Base-by-base conservation (phyloP, 768 basidiomycete genomes). In the Cystofilobasidium macerans region DNA sequence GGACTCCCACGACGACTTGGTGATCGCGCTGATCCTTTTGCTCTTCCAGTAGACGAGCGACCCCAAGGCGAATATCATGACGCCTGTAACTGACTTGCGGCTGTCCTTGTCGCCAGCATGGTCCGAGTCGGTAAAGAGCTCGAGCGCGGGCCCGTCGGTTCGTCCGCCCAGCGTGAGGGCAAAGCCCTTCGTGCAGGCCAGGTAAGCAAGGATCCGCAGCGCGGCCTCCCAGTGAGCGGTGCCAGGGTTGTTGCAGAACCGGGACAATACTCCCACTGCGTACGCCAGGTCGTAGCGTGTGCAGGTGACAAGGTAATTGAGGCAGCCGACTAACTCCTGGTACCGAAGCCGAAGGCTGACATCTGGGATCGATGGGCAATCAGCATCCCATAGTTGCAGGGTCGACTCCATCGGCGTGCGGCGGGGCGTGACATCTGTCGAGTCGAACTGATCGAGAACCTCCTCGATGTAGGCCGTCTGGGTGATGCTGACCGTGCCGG, bases 111-210 rank as follows among this genome's bases (percentile, higher is more conserved):
- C 62, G 38, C 62, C 62, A 28, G 62, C 62, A 26, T 36, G 54
- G 51, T 63, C 62, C 6, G 48, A 22, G 53, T 63, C 62, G 48
- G 30, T 54, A 28, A 40, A 63, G n/a, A 54, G 33, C 32, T 62
- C 45, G 4, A 62, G 47, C 20, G 26, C 2, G 14, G 45, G 61
- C 4, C 40, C 58, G 33, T 47, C n/a, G 4, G 3, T 14, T n/a
- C 47, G 22, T 13, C 40, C 62, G 14, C 62, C 62, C 14, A 63
- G 32, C 20, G 12, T 16, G 40, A 35, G 47, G 14, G 20, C 32
- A 20, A 16, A 24, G 62, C 54, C 48, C n/a, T 18, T 26, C n/a
- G 62, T 40, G 28, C 54, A 53, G 11, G 32, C 35, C 24, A 64
- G n/a, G 43, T 64, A 57, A n/a, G 16, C 62, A 40, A 64, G 35